Base-by-base conservation (phyloP, 2,329 filamentous ascomycete genomes). In the Fusarium neocosmosporiellum region DNA sequence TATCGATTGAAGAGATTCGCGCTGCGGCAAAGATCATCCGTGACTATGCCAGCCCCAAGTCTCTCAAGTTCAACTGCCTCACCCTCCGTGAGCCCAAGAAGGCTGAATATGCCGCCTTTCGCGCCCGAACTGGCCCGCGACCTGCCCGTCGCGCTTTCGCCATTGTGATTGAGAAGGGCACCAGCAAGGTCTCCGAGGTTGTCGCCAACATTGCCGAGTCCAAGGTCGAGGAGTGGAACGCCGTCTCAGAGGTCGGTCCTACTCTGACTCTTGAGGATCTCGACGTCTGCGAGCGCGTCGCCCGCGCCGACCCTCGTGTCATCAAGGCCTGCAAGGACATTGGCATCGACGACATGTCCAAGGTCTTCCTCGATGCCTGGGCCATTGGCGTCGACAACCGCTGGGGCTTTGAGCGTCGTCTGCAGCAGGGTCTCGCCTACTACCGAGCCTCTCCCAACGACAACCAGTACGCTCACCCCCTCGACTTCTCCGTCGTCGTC, bases 311-410 rank as follows among this genome's bases (percentile, higher is more conserved):
- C 75, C 86, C 91, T 0, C 92, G 91, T 70, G 93, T 95, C 67
- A 93, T 95, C 76, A 90, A 94, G 80, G 92, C 93, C 78, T 96
- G 93, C 77, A 88, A 87, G 3, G 89, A 95, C 36, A 84, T 94
- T 71, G 93, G 93, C 24, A 94, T 96, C 70, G 86, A 90, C 74
- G 92, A 95, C 75, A 96, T 96, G 93, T 84, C 93, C 81, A 94
- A 95, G 82, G 92, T 96, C 37, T 95, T 93, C 82, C 92, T 93
- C 80, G 93, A 96, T 80, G 93, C 92, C 46, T 96, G 93, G 93
- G 94, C 93, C 2, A 95, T 96, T 81, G 93, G 93, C 34, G 93
- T 93, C 71, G 93, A 96, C 75, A 89, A 93, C 79, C 90, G 93
- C 57, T 95, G 94, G 81, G 93, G 93, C 59, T 93, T 85, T 65